A percentile compares a stretch with the other conserved stretches of the same genome.
Evolutionary conservation across 768 basidiomycete genomes (phyloP).

Genomic region (Trametes gibbosa): DNA sequence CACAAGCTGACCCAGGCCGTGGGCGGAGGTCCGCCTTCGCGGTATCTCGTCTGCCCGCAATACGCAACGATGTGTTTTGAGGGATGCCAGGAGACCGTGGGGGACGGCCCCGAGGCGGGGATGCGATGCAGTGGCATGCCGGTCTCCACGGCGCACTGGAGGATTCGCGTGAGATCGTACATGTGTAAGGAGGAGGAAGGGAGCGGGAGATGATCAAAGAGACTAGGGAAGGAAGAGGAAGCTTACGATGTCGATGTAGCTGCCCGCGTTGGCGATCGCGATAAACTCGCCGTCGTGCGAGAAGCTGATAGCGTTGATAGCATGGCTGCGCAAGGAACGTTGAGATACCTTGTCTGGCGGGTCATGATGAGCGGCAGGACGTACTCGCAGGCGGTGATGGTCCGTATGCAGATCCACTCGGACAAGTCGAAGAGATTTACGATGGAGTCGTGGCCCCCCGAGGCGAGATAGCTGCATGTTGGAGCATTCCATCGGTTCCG

Average conservation of each 20-base stretch:
- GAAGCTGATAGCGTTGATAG: constrained; percentile 73
- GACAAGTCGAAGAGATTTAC: constrained; percentile 76
- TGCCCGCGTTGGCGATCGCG: constrained; percentile 69
- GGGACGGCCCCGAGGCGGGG: constrained; percentile 66
- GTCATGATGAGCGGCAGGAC: constrained; percentile 28
- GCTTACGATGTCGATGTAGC: constrained; percentile 78
- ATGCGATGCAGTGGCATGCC: constrained; percentile 74
- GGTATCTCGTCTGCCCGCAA: constrained; percentile 69
- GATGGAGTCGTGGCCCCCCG: constrained; percentile 79
- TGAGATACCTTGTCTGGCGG: constrained; percentile 1
- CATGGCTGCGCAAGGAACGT: constrained; percentile 43
- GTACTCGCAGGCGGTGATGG: constrained; percentile 79
- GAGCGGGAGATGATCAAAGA: too few relatives aligned
- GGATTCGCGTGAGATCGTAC: neutral
- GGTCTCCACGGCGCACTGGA: constrained; percentile 79
- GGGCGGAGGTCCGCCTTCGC: constrained; percentile 64
- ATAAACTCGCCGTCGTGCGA: constrained; percentile 83
- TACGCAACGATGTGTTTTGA: constrained; percentile 80
- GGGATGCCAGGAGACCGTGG: constrained; percentile 80
- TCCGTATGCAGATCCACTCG: constrained; percentile 80
- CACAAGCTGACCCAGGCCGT: constrained; percentile 73
- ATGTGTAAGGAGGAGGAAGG: neutral
- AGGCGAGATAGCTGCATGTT: constrained; percentile 63
- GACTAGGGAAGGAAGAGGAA: neutral
- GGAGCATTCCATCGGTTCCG: neutral